A percentile compares a stretch with the other conserved stretches of the same genome.
These are phyloP conservation scores for Sindora glabra DNA, from an alignment of 306 rosid genomes.

Conservation along the genomic window DNA sequence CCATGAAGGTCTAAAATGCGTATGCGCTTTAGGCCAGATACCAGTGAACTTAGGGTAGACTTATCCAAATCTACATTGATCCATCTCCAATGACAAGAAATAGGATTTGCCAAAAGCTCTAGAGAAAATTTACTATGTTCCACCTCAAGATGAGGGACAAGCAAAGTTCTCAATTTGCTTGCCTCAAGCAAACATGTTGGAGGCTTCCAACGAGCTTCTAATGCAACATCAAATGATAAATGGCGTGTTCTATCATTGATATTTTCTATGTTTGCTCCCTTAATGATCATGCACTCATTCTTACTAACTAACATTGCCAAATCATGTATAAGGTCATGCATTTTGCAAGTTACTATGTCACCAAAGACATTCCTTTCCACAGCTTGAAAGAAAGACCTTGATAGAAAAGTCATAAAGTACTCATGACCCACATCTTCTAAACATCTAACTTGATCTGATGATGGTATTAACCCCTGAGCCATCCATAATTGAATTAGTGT, in stretches of 20 bases:
- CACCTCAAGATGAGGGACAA: not conserved
- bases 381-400: not conserved
- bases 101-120: too few relatives aligned
- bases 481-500: not conserved
- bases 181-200: not conserved
- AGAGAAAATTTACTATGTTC: too few relatives aligned
- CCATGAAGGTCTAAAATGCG: not conserved
- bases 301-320: not conserved
- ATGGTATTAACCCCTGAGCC: not conserved
- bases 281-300: not conserved
- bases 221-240: not conserved
- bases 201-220: too few relatives aligned
- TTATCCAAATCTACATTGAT: too few relatives aligned
- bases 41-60: not conserved
- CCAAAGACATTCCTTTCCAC: not conserved
- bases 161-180: not conserved
- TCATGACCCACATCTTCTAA: not conserved
- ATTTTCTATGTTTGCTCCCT: not conserved
- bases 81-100: too few relatives aligned
- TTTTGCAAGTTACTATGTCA: not conserved
- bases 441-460: not conserved
- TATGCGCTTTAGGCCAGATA: not conserved
- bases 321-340: not conserved
- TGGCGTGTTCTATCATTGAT: not conserved
- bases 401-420: not conserved